Base-by-base conservation (phyloP, 73 alveolate species). In the Symbiodinium pilosum region DNA sequence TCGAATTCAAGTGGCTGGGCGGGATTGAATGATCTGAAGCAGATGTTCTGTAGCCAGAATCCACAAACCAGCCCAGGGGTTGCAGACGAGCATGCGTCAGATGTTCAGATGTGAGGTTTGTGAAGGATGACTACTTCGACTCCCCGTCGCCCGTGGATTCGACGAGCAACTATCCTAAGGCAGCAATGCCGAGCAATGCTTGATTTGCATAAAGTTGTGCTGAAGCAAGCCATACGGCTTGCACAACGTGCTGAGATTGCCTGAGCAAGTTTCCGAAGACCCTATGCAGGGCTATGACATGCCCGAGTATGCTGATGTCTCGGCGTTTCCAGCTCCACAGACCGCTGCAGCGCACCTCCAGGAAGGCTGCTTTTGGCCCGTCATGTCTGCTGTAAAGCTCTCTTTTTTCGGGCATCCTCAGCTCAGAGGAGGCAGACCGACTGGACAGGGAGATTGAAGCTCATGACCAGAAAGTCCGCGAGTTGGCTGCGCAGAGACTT, bases 381-480 rank as follows among this genome's bases (percentile, higher is more conserved):
- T n/a, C n/a, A n/a, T n/a, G n/a, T n/a, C n/a, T n/a, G n/a, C n/a
- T n/a, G n/a, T n/a, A n/a, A n/a, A n/a, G n/a, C n/a, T n/a, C n/a
- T n/a, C n/a, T n/a, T n/a, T n/a, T n/a, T n/a, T n/a, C n/a, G n/a
- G n/a, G n/a, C n/a, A n/a, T n/a, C n/a, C n/a, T n/a, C n/a, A n/a
- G n/a, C 59, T 47, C 14, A 16, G 36, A 91, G 97, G 97, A 91
- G 77, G 97, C 97, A n/a, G 47, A 91, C 34, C 97, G 88, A 26
- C 34, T 91, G 89, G 97, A 91, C 52, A 43, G 52, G 77, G 89
- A 91, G 84, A 71, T 91, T 40, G 97, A 85, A 18, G 97, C 97
- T n/a, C 97, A 91, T 26, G 97, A 91, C 88, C 97, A 71, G 88
- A 91, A 91, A 68, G 97, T 91, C 39, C 87, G 97, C 4, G 97